Evolutionary conservation across 179 eudicot species (phyloP), one percentile per base, ranked within the genome.

Genomic region (Sideroxylon spinosum): DNA sequence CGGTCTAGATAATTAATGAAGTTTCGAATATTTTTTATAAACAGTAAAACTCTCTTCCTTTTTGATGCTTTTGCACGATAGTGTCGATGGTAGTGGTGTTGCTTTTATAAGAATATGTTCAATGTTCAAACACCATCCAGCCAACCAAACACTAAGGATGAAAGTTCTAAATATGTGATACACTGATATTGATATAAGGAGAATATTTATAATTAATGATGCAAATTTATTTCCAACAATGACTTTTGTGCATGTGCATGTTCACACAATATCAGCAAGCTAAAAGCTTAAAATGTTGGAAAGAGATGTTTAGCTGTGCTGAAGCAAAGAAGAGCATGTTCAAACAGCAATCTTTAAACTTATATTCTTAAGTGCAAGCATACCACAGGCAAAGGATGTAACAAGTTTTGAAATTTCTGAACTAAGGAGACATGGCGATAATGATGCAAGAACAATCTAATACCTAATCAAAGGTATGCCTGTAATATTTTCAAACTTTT

Each of bases 371-470:
- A 69, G 25, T 12, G 16, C 2, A 37, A 72, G 29, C 64, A 49
- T 48, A 32, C 74, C 62, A 49, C 7, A 3, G 32, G 22, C 52
- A 52, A 10, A 62, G n/a, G 57, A 37, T 17, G 7, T 32, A 26
- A 59, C 60, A 29, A 9, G 46, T 53, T 76, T 5, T 74, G 9
- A 74, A 11, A 74, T 78, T 76, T 76, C 9, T 63, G 48, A 25
- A 25, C 16, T 49, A 63, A 61, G 28, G 57, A 61, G 29, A 75
- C 29, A 63, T 19, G 7, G 67, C 49, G 4, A 49, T 10, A 49
- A 64, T 76, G 71, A 76, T 66, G 70, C 2, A 64, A 65, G 46
- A 52, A 10, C 62, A 65, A 11, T 50, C 70, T 76, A 65, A 25
- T 44, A 11, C 62, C 50, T 49, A 76, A 12, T 22, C 26, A 52